Conservation (phyloP, 139 green algal species). For the Auxenochlorella protothecoides region DNA sequence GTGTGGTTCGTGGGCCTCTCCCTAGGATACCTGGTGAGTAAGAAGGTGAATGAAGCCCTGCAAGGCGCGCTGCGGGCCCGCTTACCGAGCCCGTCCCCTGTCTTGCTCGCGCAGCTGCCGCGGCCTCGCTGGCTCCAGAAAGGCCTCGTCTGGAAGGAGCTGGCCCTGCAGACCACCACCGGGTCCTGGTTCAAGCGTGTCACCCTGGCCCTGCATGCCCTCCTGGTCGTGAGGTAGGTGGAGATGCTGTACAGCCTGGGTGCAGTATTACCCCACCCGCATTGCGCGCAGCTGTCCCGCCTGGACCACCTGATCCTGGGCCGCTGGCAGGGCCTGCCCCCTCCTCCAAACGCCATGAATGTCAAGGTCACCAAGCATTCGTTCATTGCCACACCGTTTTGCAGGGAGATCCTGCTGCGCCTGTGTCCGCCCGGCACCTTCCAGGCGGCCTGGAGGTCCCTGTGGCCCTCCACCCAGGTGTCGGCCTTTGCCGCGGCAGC, state of each 20-base stretch:
- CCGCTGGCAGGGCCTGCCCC: neutral
- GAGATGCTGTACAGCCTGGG: neutral
- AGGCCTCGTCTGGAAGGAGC: neutral
- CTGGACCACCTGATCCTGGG: too few relatives aligned
- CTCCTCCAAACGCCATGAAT: neutral
- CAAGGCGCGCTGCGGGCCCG: neutral
- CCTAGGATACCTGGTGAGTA: constrained; percentile 21
- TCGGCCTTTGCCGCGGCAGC: neutral
- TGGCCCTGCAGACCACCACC: constrained; percentile 8
- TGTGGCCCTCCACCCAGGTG: constrained; percentile 11
- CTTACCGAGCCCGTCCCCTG: neutral
- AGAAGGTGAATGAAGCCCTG: neutral
- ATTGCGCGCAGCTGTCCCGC: too few relatives aligned
- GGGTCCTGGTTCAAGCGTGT: constrained; percentile 10
- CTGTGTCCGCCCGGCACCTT: constrained; percentile 56
- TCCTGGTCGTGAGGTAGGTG: constrained; percentile 10
- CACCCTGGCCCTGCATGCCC: constrained; percentile 7
- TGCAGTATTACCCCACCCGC: too few relatives aligned
- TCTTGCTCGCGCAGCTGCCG: constrained; percentile 31
- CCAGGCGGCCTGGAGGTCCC: constrained; percentile 27
- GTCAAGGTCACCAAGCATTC: too few relatives aligned
- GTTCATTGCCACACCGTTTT: constrained; percentile 1
- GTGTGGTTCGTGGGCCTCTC: constrained; percentile 15
- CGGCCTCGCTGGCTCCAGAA: constrained; percentile 32
- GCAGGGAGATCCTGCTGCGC: constrained; percentile 61